These are phyloP conservation scores for Colletotrichum australisinense DNA, from an alignment of 2,329 filamentous ascomycete species.

Conservation along the genomic window DNA sequence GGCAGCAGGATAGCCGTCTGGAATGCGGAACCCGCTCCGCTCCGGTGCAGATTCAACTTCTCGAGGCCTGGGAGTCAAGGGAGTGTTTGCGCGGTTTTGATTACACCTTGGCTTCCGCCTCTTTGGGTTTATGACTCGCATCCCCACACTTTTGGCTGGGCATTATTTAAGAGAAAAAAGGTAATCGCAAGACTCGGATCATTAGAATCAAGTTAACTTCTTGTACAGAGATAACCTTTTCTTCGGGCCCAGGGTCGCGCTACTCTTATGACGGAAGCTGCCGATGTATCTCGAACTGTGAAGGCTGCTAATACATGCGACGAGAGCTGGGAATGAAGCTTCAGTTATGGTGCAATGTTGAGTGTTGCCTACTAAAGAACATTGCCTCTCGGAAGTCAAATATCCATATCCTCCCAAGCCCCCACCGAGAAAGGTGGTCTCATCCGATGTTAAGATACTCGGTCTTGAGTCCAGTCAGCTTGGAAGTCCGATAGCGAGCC, in stretches of 20 bases:
- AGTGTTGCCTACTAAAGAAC: too few species aligned
- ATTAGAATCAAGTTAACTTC: background rate
- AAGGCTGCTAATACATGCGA: too few species aligned
- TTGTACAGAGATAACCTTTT: background rate
- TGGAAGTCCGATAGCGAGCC: background rate
- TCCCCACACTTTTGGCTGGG: conserved; percentile 9
- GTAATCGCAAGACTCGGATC: background rate
- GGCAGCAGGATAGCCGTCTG: background rate
- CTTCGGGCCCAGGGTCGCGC: too few species aligned
- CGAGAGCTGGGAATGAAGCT: too few species aligned
- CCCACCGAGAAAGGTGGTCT: background rate
- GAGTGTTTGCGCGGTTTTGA: background rate
- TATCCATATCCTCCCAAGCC: background rate
- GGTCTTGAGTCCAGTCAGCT: background rate
- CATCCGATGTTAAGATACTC: background rate
- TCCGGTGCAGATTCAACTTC: background rate
- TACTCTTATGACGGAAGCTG: background rate
- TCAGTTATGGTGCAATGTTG: too few species aligned
- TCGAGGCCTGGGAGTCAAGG: background rate
- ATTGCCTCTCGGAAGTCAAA: too few species aligned
- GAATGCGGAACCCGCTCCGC: background rate
- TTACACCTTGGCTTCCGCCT: background rate
- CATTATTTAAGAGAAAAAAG: conserved; percentile 1
- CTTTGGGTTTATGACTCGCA: conserved; percentile 14
- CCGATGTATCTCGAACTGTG: background rate